Evolutionary conservation across 805 yeast genomes (phyloP).

Genomic region (Candida ipomoeae): DNA sequence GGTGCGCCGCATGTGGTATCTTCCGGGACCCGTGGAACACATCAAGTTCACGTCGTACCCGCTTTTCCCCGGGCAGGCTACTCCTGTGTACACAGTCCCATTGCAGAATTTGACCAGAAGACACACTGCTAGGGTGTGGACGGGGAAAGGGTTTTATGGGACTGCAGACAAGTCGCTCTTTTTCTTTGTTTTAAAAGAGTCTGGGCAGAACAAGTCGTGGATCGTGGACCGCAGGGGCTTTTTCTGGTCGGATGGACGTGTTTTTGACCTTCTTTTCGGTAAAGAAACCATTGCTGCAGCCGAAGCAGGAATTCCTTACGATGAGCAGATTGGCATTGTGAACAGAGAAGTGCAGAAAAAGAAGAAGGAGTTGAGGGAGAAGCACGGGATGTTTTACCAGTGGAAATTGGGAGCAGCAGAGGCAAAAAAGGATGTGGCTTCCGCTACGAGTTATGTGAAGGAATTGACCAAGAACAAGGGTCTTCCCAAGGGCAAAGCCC

Average conservation of each 20-base stretch:
- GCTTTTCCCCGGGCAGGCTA: slow-evolving; percentile 65
- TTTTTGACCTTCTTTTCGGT: slow-evolving; percentile 77
- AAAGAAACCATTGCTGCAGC: slow-evolving; percentile 74
- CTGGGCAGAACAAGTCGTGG: slow-evolving; percentile 53
- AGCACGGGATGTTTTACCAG: slow-evolving; percentile 60
- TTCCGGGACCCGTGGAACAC: slow-evolving; percentile 58
- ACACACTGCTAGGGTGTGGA: slow-evolving; percentile 66
- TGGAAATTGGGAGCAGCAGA: slow-evolving; percentile 41
- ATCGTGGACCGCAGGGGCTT: slow-evolving; percentile 80
- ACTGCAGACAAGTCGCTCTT: slow-evolving; percentile 72
- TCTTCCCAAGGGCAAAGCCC: slow-evolving; percentile 11
- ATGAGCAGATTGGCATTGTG: slow-evolving; percentile 51
- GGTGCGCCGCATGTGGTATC: slow-evolving; percentile 70
- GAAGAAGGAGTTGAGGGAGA: slow-evolving; percentile 46
- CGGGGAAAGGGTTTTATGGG: slow-evolving; percentile 86
- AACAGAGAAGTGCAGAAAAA: slow-evolving; percentile 45
- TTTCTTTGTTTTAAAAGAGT: slow-evolving; percentile 66
- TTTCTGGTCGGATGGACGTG: slow-evolving; percentile 91
- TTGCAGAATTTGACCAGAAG: slow-evolving; percentile 52
- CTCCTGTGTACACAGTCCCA: slow-evolving; percentile 71
- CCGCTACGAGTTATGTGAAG: slow-evolving; percentile 23
- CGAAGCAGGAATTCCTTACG: slow-evolving; percentile 63
- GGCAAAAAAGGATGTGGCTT: slow-evolving; percentile 25
- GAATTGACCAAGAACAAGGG: slow-evolving; percentile 8
- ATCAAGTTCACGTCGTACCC: slow-evolving; percentile 73